Evolutionary conservation across 1,284 basidiomycete species (phyloP).

Genomic region (Microbotryomycetes sp.): DNA sequence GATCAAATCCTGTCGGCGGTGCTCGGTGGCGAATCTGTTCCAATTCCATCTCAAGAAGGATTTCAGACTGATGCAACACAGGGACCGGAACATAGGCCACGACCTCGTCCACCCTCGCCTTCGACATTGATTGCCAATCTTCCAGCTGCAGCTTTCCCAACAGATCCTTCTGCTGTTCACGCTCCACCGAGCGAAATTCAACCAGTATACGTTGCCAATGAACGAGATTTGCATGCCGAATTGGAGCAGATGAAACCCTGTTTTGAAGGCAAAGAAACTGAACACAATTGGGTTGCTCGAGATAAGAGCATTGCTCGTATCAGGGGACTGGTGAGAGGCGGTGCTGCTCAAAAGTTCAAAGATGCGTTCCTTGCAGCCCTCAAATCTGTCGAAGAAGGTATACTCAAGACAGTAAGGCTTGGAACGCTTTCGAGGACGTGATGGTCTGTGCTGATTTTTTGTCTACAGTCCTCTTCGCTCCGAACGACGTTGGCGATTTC

Average conservation of each 20-base stretch:
- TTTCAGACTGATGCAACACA: background rate
- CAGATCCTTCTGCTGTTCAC: slow-evolving; percentile 20
- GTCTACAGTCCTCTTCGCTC: slow-evolving; percentile 66
- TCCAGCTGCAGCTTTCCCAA: slow-evolving; percentile 21
- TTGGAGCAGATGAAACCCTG: slow-evolving; percentile 67
- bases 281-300: slow-evolving; percentile 87
- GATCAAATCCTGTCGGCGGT: slow-evolving; percentile 48
- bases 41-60: background rate
- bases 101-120: background rate
- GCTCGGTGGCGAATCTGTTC: slow-evolving; percentile 32
- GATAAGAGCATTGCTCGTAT: slow-evolving; percentile 73
- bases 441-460: slow-evolving; percentile 18
- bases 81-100: background rate
- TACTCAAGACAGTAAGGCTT: slow-evolving; percentile 72
- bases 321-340: slow-evolving; percentile 77
- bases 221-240: slow-evolving; percentile 75
- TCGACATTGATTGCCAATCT: slow-evolving; percentile 10
- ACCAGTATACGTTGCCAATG: slow-evolving; percentile 65
- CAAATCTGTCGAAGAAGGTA: slow-evolving; percentile 71
- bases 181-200: slow-evolving; percentile 8
- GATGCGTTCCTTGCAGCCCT: slow-evolving; percentile 68
- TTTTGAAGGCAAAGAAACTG: slow-evolving; percentile 93
- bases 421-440: slow-evolving; percentile 46
- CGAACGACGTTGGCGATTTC: slow-evolving; percentile 84
- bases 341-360: slow-evolving; percentile 63